Evolutionary conservation across 2,329 filamentous ascomycete genomes (phyloP), one percentile per base, ranked within the genome.

Genomic region (Diaporthe ilicicola): DNA sequence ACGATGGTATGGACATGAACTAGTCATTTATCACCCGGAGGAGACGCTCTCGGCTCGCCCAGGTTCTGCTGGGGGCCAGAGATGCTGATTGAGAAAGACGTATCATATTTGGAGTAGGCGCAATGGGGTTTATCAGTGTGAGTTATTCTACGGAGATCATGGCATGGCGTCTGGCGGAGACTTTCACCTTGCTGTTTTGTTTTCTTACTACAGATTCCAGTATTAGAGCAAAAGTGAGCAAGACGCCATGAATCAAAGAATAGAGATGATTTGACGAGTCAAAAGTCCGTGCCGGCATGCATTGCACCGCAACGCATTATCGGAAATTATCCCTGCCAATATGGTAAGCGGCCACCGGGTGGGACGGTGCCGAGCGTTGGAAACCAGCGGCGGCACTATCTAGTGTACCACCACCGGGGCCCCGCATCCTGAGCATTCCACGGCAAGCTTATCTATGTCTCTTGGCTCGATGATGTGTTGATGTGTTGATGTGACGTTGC

Each of bases 1-100:
- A 90, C 22, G 89, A 91, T 64, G 88, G 87, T 71, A 90, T 90
- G 88, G 89, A 91, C 76, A 84, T 90, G 79, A 82, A 76, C 72
- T 86, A 77, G 29, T 74, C 53, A 48, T 51, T 70, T 54, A 61
- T 61, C 61, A 66, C 59, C 48, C 67, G 32, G 24, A 69, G 50
- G 34, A 65, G 53, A 51, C 24, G n/a, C 34, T 29, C 32, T 69
- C 48, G 29, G 42, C 15, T 34, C 7, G n/a, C 12, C 2, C 12
- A 13, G 8, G 48, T 27, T 27, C 19, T 24, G 32, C 7, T 34
- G 27, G 42, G 9, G 12, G n/a, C 13, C 32, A 9, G 32, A 34
- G 32, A 9, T 34, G 39, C 29, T 32, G 61, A 37, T 37, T 53
- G 22, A 50, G 24, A 24, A 34, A 32, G n/a, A 46, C 29, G 34